A percentile compares a stretch with the other conserved stretches of the same genome.
phyloP scores from a whole-genome alignment of 306 rosid genomes.

The Malus sieversii region DNA sequence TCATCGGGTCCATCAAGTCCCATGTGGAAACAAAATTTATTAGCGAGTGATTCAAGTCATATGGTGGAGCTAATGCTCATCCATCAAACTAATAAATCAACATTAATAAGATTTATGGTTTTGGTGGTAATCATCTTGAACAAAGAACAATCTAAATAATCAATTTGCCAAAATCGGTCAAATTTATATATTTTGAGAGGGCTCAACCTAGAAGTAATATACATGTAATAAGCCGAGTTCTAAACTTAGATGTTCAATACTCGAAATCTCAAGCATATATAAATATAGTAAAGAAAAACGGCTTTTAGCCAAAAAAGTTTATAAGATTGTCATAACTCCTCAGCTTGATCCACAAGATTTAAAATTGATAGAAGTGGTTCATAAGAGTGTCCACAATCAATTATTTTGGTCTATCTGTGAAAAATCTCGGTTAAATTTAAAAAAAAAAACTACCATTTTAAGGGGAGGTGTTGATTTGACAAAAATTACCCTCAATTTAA shows the following conservation, averaged over 20 bases:
- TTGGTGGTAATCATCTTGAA: not conserved
- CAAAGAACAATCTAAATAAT: too few species aligned
- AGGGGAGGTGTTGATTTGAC: too few species aligned
- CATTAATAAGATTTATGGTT: not conserved
- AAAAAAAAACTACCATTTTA: too few species aligned
- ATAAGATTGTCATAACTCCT: too few species aligned
- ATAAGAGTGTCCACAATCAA: too few species aligned
- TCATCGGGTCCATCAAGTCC: not conserved
- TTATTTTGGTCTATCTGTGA: too few species aligned
- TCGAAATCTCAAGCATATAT: not conserved
- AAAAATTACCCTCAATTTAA: too few species aligned
- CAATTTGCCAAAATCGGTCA: not conserved
- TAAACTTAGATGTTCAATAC: not conserved
- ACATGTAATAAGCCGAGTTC: not conserved
- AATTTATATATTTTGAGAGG: not conserved
- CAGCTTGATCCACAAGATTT: too few species aligned
- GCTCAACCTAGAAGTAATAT: not conserved
- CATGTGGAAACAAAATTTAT: not conserved
- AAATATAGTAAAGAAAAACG: not conserved
- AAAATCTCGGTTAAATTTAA: too few species aligned
- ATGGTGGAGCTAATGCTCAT: slow-evolving; percentile 7
- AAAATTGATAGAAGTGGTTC: too few species aligned
- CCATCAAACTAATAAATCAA: slow-evolving; percentile 1
- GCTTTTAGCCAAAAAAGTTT: too few species aligned
- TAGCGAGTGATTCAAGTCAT: not conserved